Conservation (phyloP, 495 filamentous ascomycete species). For the Aspergillus olivimuriae region DNA sequence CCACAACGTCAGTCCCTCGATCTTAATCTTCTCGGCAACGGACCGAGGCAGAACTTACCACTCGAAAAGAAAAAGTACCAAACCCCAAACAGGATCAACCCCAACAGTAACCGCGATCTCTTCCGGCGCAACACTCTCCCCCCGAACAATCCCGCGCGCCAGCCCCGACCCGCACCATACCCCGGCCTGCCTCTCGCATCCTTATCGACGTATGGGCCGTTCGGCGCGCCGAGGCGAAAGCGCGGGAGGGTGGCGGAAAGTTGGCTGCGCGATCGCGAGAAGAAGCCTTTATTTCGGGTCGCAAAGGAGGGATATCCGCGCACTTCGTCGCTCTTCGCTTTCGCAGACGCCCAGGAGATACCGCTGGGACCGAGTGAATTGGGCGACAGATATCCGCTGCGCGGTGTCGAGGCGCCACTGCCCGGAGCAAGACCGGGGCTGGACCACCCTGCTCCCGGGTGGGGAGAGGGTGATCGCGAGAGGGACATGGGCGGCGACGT, state of each 20-base stretch:
- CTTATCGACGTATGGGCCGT: slow-evolving; percentile 64
- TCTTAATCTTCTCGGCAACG: slow-evolving; percentile 1
- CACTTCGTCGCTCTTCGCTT: slow-evolving; percentile 69
- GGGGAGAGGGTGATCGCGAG: slow-evolving; percentile 78
- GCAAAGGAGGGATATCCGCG: slow-evolving; percentile 77
- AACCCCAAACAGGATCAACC: slow-evolving; percentile 53
- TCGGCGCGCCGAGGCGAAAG: slow-evolving; percentile 41
- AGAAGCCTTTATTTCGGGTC: slow-evolving; percentile 73
- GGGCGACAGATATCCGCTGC: slow-evolving; percentile 40
- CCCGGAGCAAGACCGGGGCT: slow-evolving; percentile 70
- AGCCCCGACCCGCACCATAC: slow-evolving; percentile 16
- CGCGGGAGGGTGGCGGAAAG: slow-evolving; percentile 68
- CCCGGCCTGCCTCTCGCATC: slow-evolving; percentile 54
- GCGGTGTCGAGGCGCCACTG: slow-evolving; percentile 65
- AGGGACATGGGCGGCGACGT: slow-evolving; percentile 70
- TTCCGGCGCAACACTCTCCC: slow-evolving; percentile 41
- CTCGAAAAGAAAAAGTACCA: slow-evolving; percentile 56
- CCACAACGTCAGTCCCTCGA: background rate
- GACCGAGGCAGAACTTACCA: slow-evolving; percentile 40
- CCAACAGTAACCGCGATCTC: slow-evolving; percentile 55
- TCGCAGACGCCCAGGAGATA: slow-evolving; percentile 73
- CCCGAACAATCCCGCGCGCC: slow-evolving; percentile 27
- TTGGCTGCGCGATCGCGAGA: slow-evolving; percentile 67
- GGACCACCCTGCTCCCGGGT: slow-evolving; percentile 76
- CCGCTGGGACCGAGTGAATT: slow-evolving; percentile 32